These are phyloP conservation scores for Senecio squalidus DNA, from an alignment of 140 eudicot genomes.

Conservation along the genomic window DNA sequence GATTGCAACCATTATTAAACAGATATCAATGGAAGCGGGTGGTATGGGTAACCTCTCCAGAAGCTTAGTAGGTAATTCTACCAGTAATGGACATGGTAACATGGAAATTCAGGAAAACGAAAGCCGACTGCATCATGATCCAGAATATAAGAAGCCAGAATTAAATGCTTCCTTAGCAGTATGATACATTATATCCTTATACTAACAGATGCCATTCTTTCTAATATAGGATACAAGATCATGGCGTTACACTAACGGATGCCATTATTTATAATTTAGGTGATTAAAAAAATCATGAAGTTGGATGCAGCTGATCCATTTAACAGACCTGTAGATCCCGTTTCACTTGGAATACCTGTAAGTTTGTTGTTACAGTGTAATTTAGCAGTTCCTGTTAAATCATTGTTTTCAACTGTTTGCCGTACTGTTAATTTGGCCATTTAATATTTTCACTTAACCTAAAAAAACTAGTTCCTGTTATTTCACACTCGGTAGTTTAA, in stretches of 20 bases:
- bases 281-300: conserved; percentile 59
- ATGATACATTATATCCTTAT: conserved; percentile 14
- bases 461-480: background rate
- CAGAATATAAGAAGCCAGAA: conserved; percentile 49
- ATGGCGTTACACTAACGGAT: background rate
- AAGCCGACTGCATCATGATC: conserved; percentile 25
- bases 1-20: conserved; percentile 30
- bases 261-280: conserved; percentile 27
- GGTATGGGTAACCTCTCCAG: conserved; percentile 48
- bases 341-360: conserved; percentile 65
- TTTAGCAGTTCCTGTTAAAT: background rate
- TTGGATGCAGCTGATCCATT: conserved; percentile 76
- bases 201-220: no score
- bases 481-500: background rate
- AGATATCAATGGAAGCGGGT: conserved; percentile 34
- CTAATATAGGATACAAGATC: background rate
- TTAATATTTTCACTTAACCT: background rate
- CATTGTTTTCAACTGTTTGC: conserved; percentile 22
- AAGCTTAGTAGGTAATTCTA: conserved; percentile 37
- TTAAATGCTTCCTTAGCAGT: conserved; percentile 56
- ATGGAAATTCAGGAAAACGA: conserved; percentile 13
- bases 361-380: background rate
- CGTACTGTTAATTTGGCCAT: background rate
- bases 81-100: conserved; percentile 16
- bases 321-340: conserved; percentile 61